Conservation (phyloP, 2,329 filamentous ascomycete genomes). For the Beauveria sp. region DNA sequence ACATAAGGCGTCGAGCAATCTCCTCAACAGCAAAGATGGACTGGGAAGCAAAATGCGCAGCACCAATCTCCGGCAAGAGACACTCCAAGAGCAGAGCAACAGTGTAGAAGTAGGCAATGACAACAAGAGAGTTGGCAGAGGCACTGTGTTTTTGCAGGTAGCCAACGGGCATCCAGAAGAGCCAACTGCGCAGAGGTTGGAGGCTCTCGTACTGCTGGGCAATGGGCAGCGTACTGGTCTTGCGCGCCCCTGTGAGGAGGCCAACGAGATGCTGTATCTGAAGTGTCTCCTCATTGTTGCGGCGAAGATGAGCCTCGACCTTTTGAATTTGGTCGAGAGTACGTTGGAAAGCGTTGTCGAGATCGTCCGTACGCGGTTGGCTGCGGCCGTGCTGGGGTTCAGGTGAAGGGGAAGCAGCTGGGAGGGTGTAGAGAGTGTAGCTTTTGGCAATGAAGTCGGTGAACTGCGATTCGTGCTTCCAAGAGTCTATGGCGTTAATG, state of each 20-base stretch:
- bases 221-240: constrained; percentile 61
- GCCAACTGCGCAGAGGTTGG: constrained; percentile 81
- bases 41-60: constrained; percentile 78
- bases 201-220: constrained; percentile 86
- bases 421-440: constrained; percentile 49
- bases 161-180: constrained; percentile 89
- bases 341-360: constrained; percentile 55
- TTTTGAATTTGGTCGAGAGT: constrained; percentile 60
- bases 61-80: constrained; percentile 83
- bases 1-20: constrained; percentile 68
- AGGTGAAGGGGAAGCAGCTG: constrained; percentile 56
- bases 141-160: constrained; percentile 70
- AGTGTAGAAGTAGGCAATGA: constrained; percentile 88
- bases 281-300: constrained; percentile 61
- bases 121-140: constrained; percentile 70
- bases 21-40: constrained; percentile 77
- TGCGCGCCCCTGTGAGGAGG: constrained; percentile 65
- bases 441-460: constrained; percentile 74
- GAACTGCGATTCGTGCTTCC: constrained; percentile 85
- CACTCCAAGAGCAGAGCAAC: constrained; percentile 85
- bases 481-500: constrained; percentile 82
- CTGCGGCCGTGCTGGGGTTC: constrained; percentile 52
- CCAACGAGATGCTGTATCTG: constrained; percentile 61
- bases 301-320: constrained; percentile 60
- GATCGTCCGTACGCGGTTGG: constrained; percentile 60